A percentile compares a stretch with the other conserved stretches of the same genome.
These are phyloP conservation scores for Aspergillus costaricaensis DNA, from an alignment of 2,329 filamentous ascomycete genomes.

Conservation along the genomic window DNA sequence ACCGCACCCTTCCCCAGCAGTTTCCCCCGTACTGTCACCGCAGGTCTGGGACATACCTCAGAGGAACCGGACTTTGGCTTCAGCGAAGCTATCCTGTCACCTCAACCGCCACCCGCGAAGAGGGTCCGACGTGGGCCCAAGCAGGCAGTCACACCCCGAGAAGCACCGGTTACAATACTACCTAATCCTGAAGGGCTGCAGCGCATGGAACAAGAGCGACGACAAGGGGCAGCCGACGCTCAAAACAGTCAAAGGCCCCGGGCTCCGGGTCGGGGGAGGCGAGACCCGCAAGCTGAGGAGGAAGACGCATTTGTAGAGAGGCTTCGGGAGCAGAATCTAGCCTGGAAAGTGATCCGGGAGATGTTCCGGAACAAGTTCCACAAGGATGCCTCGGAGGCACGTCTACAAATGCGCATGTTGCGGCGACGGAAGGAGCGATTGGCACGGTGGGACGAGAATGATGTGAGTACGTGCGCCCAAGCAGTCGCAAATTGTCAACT, in stretches of 20 bases:
- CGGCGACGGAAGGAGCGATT: slow-evolving; percentile 40
- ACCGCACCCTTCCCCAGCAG: slow-evolving; percentile 35
- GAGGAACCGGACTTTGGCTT: slow-evolving; percentile 22
- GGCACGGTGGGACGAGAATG: slow-evolving; percentile 43
- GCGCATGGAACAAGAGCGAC: slow-evolving; percentile 40
- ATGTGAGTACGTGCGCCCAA: slow-evolving; percentile 46
- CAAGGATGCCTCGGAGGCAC: slow-evolving; percentile 41
- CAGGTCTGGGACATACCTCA: slow-evolving; percentile 29
- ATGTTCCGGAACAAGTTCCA: slow-evolving; percentile 40
- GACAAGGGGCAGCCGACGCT: slow-evolving; percentile 28
- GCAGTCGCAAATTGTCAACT: slow-evolving; percentile 2
- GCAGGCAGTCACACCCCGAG: slow-evolving; percentile 23
- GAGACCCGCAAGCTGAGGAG: slow-evolving; percentile 41
- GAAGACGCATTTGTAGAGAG: slow-evolving; percentile 43
- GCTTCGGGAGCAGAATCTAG: slow-evolving; percentile 38
- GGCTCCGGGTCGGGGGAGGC: slow-evolving; percentile 36
- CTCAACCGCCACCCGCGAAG: slow-evolving; percentile 27
- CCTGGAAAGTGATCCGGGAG: slow-evolving; percentile 43
- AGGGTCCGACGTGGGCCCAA: slow-evolving; percentile 27
- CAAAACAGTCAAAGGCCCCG: slow-evolving; percentile 31
- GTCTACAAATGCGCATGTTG: slow-evolving; percentile 46
- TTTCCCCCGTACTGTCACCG: slow-evolving; percentile 31
- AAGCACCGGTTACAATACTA: slow-evolving; percentile 39
- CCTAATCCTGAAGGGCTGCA: slow-evolving; percentile 44
- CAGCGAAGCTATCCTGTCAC: slow-evolving; percentile 26